These are phyloP conservation scores for Ogataea glucozyma DNA, from an alignment of 805 yeast species.

Conservation along the genomic window DNA sequence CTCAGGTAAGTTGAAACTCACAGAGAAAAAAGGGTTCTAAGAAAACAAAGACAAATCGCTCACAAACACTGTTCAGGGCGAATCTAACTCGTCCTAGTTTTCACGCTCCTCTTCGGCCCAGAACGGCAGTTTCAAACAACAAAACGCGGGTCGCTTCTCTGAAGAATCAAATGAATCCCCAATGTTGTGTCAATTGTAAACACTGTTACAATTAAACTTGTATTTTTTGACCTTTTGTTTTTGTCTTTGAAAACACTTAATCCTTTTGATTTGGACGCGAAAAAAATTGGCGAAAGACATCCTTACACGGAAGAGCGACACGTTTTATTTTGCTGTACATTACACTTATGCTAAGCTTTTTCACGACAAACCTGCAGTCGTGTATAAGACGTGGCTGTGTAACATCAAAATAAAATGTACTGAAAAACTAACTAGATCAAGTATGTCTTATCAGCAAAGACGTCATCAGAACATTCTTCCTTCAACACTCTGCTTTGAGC, in stretches of 20 bases:
- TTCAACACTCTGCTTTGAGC: too few species aligned
- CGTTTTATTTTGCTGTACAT: neutral
- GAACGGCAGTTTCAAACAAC: neutral
- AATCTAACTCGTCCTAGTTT: neutral
- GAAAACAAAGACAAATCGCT: too few species aligned
- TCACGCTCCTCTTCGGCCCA: neutral
- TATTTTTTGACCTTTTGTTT: neutral
- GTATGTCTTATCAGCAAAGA: too few species aligned
- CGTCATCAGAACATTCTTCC: too few species aligned
- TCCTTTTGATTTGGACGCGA: slow-evolving; percentile 15
- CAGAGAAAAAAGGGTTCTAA: slow-evolving; percentile 1
- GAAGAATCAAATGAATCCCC: neutral
- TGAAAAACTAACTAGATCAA: too few species aligned
- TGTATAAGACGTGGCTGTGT: too few species aligned
- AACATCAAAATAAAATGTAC: too few species aligned
- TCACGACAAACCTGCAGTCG: too few species aligned
- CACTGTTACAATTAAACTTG: slow-evolving; percentile 1
- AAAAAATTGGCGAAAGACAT: slow-evolving; percentile 1
- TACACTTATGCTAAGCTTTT: too few species aligned
- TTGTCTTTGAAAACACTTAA: slow-evolving; percentile 6
- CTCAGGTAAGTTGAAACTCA: slow-evolving; percentile 3
- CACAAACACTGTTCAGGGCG: neutral
- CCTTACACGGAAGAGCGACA: slow-evolving; percentile 1
- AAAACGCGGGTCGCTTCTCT: neutral
- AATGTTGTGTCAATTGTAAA: slow-evolving; percentile 1